phyloP scores from a whole-genome alignment of 2,329 filamentous ascomycete genomes.

The Macrophomina pseudophaseolina region DNA sequence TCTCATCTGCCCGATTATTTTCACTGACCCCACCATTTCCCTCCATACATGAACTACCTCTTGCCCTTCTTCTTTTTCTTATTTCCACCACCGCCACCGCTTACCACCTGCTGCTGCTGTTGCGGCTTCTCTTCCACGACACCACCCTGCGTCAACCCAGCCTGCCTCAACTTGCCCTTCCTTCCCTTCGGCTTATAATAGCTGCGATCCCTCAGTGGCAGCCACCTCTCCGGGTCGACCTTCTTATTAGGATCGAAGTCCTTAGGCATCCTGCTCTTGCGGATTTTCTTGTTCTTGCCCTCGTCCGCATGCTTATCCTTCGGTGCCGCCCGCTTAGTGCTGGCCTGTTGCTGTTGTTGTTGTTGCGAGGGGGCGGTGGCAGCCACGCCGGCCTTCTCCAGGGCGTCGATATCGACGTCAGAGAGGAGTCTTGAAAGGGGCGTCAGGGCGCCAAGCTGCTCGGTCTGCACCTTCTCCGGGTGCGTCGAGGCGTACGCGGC shows the following conservation, averaged over 20 bases:
- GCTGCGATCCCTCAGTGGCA: constrained; percentile 86
- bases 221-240: constrained; percentile 89
- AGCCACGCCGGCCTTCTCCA: constrained; percentile 71
- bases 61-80: constrained; percentile 40
- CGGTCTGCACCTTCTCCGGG: constrained; percentile 59
- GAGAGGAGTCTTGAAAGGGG: constrained; percentile 66
- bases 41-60: not conserved
- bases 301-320: constrained; percentile 57
- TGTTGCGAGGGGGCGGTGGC: constrained; percentile 40
- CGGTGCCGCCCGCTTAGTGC: constrained; percentile 44
- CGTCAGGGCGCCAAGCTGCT: constrained; percentile 62
- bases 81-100: constrained; percentile 35
- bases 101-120: constrained; percentile 30
- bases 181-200: constrained; percentile 89
- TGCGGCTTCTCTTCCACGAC: constrained; percentile 66
- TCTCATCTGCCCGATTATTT: no score
- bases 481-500: constrained; percentile 75
- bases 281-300: constrained; percentile 65
- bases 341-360: constrained; percentile 37
- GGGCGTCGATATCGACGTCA: constrained; percentile 64
- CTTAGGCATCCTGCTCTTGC: constrained; percentile 70
- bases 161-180: constrained; percentile 81
- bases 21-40: no score
- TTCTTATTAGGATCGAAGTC: constrained; percentile 77
- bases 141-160: constrained; percentile 81